These are phyloP conservation scores for Syncephalastrum contaminatum DNA, from an alignment of 371 early-diverging fungal genomes.

Conservation along the genomic window DNA sequence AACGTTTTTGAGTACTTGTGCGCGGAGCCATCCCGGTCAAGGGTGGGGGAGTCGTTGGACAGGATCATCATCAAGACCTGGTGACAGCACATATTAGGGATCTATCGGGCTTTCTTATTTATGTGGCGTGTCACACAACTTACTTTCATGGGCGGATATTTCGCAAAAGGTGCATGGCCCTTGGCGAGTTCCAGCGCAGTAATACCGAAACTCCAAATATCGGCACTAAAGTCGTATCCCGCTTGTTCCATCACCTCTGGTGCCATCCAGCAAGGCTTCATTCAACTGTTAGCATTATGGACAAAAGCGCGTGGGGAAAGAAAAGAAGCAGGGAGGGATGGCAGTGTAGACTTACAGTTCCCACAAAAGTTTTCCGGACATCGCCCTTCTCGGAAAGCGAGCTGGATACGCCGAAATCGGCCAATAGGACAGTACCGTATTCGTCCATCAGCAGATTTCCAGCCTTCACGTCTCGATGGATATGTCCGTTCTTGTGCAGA, in stretches of 20 bases:
- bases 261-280: conserved; percentile 89
- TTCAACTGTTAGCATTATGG: conserved; percentile 9
- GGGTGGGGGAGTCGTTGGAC: conserved; percentile 85
- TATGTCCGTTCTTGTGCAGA: conserved; percentile 84
- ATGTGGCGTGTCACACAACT: conserved; percentile 1
- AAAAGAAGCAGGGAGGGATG: neutral
- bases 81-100: neutral
- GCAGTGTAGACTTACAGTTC: conserved; percentile 52
- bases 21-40: conserved; percentile 73
- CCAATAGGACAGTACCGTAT: conserved; percentile 81
- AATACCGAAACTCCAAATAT: conserved; percentile 94
- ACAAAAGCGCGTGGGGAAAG: neutral
- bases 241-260: conserved; percentile 78
- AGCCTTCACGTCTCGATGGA: conserved; percentile 93
- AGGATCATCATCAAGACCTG: conserved; percentile 89
- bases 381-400: conserved; percentile 81
- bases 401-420: conserved; percentile 90
- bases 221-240: conserved; percentile 88
- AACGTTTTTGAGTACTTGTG: conserved; percentile 77
- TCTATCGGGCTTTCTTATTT: neutral
- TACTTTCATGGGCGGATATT: conserved; percentile 87
- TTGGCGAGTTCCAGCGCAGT: conserved; percentile 87
- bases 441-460: conserved; percentile 86
- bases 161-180: conserved; percentile 93
- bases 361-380: conserved; percentile 88